phyloP scores from a whole-genome alignment of 2,329 filamentous ascomycete species.

The Microsporum ferrugineum region DNA sequence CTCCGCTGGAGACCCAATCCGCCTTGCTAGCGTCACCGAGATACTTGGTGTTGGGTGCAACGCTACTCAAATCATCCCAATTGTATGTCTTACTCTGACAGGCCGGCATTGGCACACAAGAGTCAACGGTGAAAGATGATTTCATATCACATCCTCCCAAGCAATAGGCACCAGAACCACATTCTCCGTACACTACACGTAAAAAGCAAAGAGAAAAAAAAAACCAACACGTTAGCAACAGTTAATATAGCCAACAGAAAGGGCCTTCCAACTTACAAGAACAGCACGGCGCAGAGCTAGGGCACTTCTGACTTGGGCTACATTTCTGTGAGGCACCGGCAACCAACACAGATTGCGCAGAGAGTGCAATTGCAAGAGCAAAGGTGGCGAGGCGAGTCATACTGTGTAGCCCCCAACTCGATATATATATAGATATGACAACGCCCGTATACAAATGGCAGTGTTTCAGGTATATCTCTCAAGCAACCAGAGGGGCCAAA shows the following conservation, averaged over 20 bases:
- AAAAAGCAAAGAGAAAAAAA: slow-evolving; percentile 9
- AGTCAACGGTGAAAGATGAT: slow-evolving; percentile 69
- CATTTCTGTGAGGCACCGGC: slow-evolving; percentile 24
- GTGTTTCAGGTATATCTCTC: neutral
- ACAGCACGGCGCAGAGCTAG: slow-evolving; percentile 62
- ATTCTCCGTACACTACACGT: slow-evolving; percentile 70
- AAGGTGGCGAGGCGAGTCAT: slow-evolving; percentile 30
- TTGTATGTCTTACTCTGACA: slow-evolving; percentile 65
- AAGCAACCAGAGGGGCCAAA: neutral
- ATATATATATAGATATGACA: slow-evolving; percentile 2
- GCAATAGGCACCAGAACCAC: slow-evolving; percentile 88
- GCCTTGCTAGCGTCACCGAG: slow-evolving; percentile 67
- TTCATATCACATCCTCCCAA: slow-evolving; percentile 87
- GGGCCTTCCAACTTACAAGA: slow-evolving; percentile 50
- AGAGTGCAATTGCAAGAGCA: slow-evolving; percentile 24
- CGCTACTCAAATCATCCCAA: slow-evolving; percentile 59
- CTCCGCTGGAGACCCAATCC: slow-evolving; percentile 84
- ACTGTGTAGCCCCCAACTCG: slow-evolving; percentile 8
- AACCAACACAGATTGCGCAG: slow-evolving; percentile 24
- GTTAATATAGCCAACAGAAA: neutral
- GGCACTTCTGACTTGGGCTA: slow-evolving; percentile 49
- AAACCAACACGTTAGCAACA: neutral
- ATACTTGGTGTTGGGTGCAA: slow-evolving; percentile 66
- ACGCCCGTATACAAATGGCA: slow-evolving; percentile 5
- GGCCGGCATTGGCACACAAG: slow-evolving; percentile 73